Evolutionary conservation across 2,329 filamentous ascomycete species (phyloP).

Genomic region (Exophiala lecanii-corni): DNA sequence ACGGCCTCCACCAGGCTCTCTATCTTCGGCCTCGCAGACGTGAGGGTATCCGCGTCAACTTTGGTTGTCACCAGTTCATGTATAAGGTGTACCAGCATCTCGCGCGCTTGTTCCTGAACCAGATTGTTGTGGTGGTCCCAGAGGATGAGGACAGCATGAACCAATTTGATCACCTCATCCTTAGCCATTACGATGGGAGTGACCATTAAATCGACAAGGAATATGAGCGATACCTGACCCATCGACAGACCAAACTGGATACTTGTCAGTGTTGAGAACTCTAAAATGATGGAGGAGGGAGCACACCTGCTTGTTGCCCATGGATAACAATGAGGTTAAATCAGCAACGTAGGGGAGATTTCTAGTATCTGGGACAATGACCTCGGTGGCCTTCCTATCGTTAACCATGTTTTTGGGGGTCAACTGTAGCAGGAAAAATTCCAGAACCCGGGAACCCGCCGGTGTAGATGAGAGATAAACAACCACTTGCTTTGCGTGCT

Average conservation of each 20-base stretch:
- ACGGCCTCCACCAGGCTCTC: slow-evolving; percentile 86
- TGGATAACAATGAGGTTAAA: slow-evolving; percentile 69
- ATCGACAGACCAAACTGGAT: slow-evolving; percentile 74
- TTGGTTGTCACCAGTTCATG: slow-evolving; percentile 86
- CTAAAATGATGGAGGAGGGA: too few relatives aligned
- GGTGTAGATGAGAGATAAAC: slow-evolving; percentile 87
- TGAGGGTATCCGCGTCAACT: slow-evolving; percentile 65
- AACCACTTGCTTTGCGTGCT: slow-evolving; percentile 96
- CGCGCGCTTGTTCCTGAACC: slow-evolving; percentile 91
- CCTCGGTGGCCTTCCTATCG: slow-evolving; percentile 69
- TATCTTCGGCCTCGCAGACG: slow-evolving; percentile 67
- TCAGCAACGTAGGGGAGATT: slow-evolving; percentile 87
- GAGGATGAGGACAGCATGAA: slow-evolving; percentile 87
- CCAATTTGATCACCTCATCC: slow-evolving; percentile 76
- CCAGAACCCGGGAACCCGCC: slow-evolving; percentile 84
- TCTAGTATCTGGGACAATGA: slow-evolving; percentile 57
- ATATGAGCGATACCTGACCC: slow-evolving; percentile 85
- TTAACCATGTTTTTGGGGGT: slow-evolving; percentile 96
- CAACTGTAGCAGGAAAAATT: slow-evolving; percentile 87
- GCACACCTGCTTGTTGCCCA: slow-evolving; percentile 75
- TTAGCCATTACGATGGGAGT: slow-evolving; percentile 75
- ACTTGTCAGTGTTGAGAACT: too few relatives aligned
- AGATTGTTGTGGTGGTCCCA: slow-evolving; percentile 97
- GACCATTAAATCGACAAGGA: slow-evolving; percentile 94
- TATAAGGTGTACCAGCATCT: slow-evolving; percentile 96